Evolutionary conservation across 352 stramenopile species (phyloP), one percentile per base, ranked within the genome.

Genomic region (Plasmopara halstedii): DNA sequence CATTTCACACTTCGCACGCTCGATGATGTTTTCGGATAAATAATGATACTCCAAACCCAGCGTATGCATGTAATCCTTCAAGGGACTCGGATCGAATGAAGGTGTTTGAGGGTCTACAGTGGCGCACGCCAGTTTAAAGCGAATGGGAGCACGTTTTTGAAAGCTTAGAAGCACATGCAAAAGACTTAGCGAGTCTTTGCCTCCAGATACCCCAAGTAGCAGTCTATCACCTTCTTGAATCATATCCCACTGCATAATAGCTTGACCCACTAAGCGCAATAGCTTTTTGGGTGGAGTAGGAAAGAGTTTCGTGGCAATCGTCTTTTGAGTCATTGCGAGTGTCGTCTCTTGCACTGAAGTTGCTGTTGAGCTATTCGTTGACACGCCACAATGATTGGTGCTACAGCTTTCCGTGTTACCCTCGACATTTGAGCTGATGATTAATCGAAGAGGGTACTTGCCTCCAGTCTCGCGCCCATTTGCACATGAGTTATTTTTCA

Each of bases 51-150:
- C 93, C 26, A 99, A 83, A 21, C 92, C 92, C 13, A 99, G 67
- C 11, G 77, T 63, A 63, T 92, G 77, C 42, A 98, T 94, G 58
- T 99, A 99, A 18, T 92, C 86, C 56, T 98, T 98, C 6, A 99
- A 67, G 21, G 95, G 86, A 17, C 78, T 96, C 17, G 95, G 96
- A 70, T 99, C 96, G 60, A 99, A 99, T 35, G 85, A 97, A 51
- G 90, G 70, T 3, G 96, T 98, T 70, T 98, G 87, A 3, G 96
- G 96, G 68, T 99, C 96, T 31, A 99, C 95, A 3, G 96, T 99
- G 11, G 82, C 85, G 50, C 82, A 94, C 36, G 95, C 93, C 31
- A 99, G 67, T 33, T 97, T 83, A 65, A 99, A 99, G 25, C 90
- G 85, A 9, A 97, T 80, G 0, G 94, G 94, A 17, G 94, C 70